Base-by-base conservation (phyloP, 176 grass and related monocot species). In the Lolium multiflorum region DNA sequence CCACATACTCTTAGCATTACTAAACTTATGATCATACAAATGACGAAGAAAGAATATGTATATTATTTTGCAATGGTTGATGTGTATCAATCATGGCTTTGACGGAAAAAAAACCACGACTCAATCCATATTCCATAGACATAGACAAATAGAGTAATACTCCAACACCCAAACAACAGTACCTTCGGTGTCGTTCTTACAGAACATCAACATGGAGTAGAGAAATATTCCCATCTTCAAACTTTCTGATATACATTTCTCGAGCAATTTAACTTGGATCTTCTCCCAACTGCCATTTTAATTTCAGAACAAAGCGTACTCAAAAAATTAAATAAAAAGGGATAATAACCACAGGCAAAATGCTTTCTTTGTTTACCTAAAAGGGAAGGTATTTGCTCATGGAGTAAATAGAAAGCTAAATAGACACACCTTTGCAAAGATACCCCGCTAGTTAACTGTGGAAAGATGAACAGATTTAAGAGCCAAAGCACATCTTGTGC, bases 211-310 rank as follows among this genome's bases (percentile, higher is more conserved):
- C 74, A 95, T 71, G 18, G 92, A 92, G 77, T 98, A 98, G 44
- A 98, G 37, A 79, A 86, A 92, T 83, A 98, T 84, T 58, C 90
- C 97, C 84, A 73, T 91, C 74, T 88, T 92, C 73, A 92, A 67
- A 83, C 52, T 71, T 89, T 71, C 74, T 65, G 38, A 82, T 62
- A 96, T 56, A 91, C 87, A 89, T 87, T 92, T 88, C 92, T 94
- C 97, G 26, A 98, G 89, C 82, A 92, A 92, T 90, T 94, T 88
- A 82, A 98, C 52, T 88, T 98, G 97, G 52, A 92, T 75, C 47
- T 92, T 89, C 94, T 98, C 97, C 97, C 97, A 98, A 89, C 97
- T 98, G 90, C 73, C 82, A 96, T 95, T 91, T 89, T 86, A 98
- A 89, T 95, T 91, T 56, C 41, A 90, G 81, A 91, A 58, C 48